Evolutionary conservation across 495 filamentous ascomycete genomes (phyloP), one percentile per base, ranked within the genome.

Genomic region (Peziza echinospora): DNA sequence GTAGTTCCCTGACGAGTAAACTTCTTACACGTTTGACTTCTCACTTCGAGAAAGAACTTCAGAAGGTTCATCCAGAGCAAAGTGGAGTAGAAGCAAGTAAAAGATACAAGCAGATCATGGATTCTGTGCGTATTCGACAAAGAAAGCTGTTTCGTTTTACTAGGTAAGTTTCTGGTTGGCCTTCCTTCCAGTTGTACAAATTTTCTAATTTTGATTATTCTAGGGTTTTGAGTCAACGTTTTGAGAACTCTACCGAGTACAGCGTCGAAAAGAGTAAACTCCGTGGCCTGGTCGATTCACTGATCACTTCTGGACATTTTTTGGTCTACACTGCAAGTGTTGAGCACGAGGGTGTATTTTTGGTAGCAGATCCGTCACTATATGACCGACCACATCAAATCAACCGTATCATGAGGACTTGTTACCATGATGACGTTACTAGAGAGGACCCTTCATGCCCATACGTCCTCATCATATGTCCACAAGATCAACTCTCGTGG

Each of bases 191-290:
- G 39, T 11, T 45, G 8, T 16, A 39, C 11, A 19, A 10, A 22
- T 0, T 21, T 28, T 26, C 46, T 5, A 2, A n/a, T 24, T 21
- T 22, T 71, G 68, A 56, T 75, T 42, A 69, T 74, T 51, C 65
- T 71, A 71, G 83, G 52, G 80, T 92, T 56, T 66, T 97, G 28
- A 83, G 80, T 49, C 79, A 93, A 53, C 71, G 87, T 26, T 97
- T 96, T 51, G 89, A 97, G 59, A 96, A 96, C 58, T 80, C 84
- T 9, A 89, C 82, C 10, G 89, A 97, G 57, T 93, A 89, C 62
- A 92, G 81, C 54, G 75, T 87, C 55, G 71, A 77, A 44, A 67
- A 67, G 9, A 72, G 80, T 23, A 70, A 72, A 45, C 65, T 87
- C 21, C 71, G 74, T 49, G 69, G 79, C 11, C 69, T 97, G 25